Conservation (phyloP, 208 protist species). For the Crithidia thermophila region DNA sequence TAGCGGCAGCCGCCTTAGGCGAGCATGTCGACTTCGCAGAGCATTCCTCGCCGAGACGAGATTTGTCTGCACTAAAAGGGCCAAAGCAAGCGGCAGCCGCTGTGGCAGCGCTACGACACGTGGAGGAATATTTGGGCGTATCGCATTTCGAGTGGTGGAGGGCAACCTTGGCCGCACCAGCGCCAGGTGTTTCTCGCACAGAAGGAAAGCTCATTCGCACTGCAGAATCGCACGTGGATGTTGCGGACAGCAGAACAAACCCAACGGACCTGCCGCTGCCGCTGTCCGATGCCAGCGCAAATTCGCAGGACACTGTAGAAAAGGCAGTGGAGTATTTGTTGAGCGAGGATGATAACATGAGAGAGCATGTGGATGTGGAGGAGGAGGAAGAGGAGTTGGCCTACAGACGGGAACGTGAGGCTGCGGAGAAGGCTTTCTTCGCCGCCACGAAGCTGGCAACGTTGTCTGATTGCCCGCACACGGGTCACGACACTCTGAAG, state of each 20-base stretch:
- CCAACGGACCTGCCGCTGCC: neutral
- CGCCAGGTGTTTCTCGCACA: too few relatives aligned
- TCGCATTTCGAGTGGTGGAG: too few relatives aligned
- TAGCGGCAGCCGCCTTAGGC: neutral
- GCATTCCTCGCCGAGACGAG: too few relatives aligned
- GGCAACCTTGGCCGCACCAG: too few relatives aligned
- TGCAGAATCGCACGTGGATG: too few relatives aligned
- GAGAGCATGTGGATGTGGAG: neutral
- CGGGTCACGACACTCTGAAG: neutral
- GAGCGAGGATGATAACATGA: too few relatives aligned
- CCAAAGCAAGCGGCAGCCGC: neutral
- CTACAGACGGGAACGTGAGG: constrained; percentile 10
- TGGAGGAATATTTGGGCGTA: too few relatives aligned
- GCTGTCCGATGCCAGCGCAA: neutral
- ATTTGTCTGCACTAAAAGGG: too few relatives aligned
- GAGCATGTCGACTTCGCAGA: neutral
- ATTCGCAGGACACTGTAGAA: neutral
- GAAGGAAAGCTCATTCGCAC: too few relatives aligned
- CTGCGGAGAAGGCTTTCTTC: constrained; percentile 1
- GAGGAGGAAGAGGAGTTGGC: constrained; percentile 10
- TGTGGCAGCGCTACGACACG: too few relatives aligned
- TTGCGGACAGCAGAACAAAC: too few relatives aligned
- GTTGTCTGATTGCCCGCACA: constrained; percentile 4
- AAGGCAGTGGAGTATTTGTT: neutral
- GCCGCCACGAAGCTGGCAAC: constrained; percentile 11